phyloP scores from a whole-genome alignment of 148 eudicot genomes.

The Amaranthus cruentus region DNA sequence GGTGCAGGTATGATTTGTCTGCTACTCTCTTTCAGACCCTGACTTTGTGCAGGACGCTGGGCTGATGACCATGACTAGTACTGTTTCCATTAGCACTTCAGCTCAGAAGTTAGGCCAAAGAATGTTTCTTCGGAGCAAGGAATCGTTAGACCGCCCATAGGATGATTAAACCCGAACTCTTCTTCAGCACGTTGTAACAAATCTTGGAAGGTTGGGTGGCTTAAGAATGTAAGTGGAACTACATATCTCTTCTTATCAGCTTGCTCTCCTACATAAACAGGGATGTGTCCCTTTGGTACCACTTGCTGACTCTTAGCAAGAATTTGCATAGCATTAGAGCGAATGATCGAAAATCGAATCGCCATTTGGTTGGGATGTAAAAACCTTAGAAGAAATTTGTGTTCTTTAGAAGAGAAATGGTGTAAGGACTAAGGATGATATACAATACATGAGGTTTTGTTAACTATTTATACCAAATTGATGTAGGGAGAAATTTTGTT shows the following conservation, averaged over 20 bases:
- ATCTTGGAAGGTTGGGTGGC: conserved; percentile 26
- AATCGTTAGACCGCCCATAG: conserved; percentile 20
- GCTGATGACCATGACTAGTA: too few species aligned
- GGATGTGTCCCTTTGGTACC: conserved; percentile 7
- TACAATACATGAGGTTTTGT: background rate
- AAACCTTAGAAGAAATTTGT: background rate
- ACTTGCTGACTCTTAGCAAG: conserved; percentile 2
- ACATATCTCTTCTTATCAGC: conserved; percentile 17
- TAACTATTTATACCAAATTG: conserved; percentile 4
- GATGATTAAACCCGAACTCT: conserved; percentile 27
- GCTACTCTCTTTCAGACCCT: too few species aligned
- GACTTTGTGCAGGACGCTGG: too few species aligned
- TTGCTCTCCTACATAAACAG: conserved; percentile 18
- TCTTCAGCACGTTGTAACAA: conserved; percentile 23
- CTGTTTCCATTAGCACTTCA: background rate
- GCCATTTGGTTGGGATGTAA: background rate
- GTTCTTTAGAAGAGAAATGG: background rate
- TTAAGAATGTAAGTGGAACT: conserved; percentile 20
- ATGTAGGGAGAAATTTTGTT: background rate
- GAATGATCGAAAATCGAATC: background rate
- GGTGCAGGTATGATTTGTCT: too few species aligned
- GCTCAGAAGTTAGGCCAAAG: conserved; percentile 2
- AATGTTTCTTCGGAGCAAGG: conserved; percentile 17
- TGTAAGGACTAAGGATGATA: background rate
- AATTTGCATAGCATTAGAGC: conserved; percentile 15